phyloP scores from a whole-genome alignment of 2,329 filamentous ascomycete genomes.

The Fusarium nygamai region DNA sequence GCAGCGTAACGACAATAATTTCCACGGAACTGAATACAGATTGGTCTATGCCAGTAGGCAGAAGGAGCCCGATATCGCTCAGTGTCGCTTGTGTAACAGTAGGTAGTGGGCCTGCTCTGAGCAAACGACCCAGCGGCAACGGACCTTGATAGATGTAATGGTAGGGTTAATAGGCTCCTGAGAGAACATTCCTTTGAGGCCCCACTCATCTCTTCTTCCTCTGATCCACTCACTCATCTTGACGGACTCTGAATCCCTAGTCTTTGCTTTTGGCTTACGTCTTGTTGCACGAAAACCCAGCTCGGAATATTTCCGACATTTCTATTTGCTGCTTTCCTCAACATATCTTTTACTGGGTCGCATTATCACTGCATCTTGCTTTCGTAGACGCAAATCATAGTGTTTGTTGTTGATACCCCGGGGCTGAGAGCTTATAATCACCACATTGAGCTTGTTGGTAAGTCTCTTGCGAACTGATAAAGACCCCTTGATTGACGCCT shows the following conservation, averaged over 20 bases:
- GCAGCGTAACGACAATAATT: rapidly evolving
- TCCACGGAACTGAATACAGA: rapidly evolving
- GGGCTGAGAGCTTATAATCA: background rate
- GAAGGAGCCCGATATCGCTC: background rate
- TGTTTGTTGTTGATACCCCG: background rate
- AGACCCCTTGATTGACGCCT: rapidly evolving
- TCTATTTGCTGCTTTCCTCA: rapidly evolving
- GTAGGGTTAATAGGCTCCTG: background rate
- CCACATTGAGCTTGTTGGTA: rapidly evolving
- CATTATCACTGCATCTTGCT: rapidly evolving
- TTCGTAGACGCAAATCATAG: too few species aligned
- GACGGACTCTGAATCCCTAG: background rate
- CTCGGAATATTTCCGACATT: rapidly evolving
- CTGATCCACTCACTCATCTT: background rate
- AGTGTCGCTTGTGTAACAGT: background rate
- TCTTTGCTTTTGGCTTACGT: background rate
- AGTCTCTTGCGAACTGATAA: background rate
- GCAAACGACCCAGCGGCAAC: too few species aligned
- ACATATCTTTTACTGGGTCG: rapidly evolving
- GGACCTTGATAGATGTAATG: background rate
- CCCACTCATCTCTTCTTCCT: background rate
- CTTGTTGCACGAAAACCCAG: background rate
- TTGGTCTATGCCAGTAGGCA: background rate
- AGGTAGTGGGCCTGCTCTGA: background rate
- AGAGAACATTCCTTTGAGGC: background rate